Base-by-base conservation (phyloP, 2,329 filamentous ascomycete genomes). In the Sphaceloma murrayae region DNA sequence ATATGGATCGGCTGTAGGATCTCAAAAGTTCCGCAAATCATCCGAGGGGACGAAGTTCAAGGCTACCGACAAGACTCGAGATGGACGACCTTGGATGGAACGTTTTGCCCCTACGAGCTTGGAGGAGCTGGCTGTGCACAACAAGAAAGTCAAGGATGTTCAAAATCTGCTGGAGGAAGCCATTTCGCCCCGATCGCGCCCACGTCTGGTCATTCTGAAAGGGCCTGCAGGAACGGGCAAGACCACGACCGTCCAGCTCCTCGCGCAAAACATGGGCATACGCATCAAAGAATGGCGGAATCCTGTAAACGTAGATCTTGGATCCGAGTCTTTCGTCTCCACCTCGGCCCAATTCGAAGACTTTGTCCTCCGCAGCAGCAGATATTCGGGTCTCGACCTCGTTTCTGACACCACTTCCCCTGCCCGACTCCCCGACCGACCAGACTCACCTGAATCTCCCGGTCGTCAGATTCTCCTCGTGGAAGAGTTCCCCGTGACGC, bases 221-320 rank as follows among this genome's bases (percentile, higher is more conserved):
- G 91, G 91, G 8, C 79, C 87, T 24, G 88, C 91, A 31, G 91
- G 91, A 14, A 84, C 85, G 24, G 91, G 86, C 21, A 98, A 98
- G 65, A 96, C 91, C 1, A 87, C 86, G 0, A 94, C 89, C 0
- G 58, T 96, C 43, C 75, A 75, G 8, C 67, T 94, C 16, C 72
- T 98, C 26, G 82, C 88, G 3, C 77, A 77, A 50, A 77, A 82
- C n/a, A 68, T 96, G 67, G 75, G 73, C 1, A 80, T 82, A 48
- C 77, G 88, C 50, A 66, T 96, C 21, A 67, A 91, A 22, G 87
- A 96, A 62, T 98, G 91, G 91, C 83, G 78, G 58, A 95, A 94
- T 58, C 87, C 89, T 1, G 70, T 75, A 1, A 75, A 73, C 1
- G 74, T 74, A 1, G 70, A 75, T 21, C 74, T 72, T 1, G 69